Conservation (phyloP, 129 eudicot species). For the Tanacetum coccineum region DNA sequence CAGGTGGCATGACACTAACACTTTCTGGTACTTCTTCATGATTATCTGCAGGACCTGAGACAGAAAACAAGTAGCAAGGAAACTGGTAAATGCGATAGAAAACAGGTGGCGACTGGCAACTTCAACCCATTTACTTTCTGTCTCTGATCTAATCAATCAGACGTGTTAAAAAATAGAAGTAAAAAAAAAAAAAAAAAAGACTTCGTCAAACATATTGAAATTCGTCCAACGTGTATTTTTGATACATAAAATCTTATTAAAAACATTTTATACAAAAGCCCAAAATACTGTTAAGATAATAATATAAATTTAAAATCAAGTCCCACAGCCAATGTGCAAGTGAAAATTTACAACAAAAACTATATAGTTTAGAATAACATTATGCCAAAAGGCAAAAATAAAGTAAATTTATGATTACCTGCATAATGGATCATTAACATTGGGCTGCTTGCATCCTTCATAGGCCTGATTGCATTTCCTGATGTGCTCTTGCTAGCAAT, state of each 20-base stretch:
- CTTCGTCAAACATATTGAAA: neutral
- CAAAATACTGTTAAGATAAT: neutral
- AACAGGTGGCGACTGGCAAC: neutral
- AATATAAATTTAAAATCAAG: neutral
- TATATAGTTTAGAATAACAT: neutral
- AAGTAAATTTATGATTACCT: constrained; percentile 35
- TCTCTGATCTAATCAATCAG: too few relatives aligned
- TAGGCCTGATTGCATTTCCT: constrained; percentile 50
- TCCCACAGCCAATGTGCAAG: neutral
- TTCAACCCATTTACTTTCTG: neutral
- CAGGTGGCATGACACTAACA: constrained; percentile 55
- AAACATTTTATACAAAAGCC: neutral
- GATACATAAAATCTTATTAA: neutral
- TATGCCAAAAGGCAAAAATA: neutral
- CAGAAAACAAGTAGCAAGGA: constrained; percentile 6
- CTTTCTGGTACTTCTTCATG: constrained; percentile 41
- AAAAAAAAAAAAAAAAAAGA: too few relatives aligned
- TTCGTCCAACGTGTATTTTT: neutral
- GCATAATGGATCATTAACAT: constrained; percentile 87
- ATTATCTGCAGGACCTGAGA: constrained; percentile 49
- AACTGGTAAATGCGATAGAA: neutral
- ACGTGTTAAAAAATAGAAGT: too few relatives aligned
- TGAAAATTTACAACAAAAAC: neutral
- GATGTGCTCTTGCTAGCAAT: constrained; percentile 39
- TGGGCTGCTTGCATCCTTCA: constrained; percentile 85